Evolutionary conservation across 2,329 filamentous ascomycete species (phyloP).

Genomic region (Aspergillus sp.): DNA sequence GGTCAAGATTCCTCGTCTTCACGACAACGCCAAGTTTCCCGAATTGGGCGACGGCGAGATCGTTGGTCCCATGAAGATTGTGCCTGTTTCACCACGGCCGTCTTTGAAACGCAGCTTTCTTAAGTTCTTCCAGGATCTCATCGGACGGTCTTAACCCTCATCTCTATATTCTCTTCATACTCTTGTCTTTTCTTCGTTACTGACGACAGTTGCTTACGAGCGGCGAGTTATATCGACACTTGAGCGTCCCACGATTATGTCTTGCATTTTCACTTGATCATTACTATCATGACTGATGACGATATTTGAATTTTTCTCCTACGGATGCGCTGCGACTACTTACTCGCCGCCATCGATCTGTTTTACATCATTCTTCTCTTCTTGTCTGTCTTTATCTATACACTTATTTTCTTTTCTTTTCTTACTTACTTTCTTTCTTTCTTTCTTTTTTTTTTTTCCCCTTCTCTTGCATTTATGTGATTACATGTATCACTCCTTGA

Average conservation of each 20-base stretch:
- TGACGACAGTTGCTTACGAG: conserved; percentile 18
- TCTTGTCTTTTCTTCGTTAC: conserved; percentile 7
- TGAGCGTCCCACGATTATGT: no score
- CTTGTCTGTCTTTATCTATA: conserved; percentile 10
- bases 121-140: conserved; percentile 37
- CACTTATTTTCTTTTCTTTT: neutral
- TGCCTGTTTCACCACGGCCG: conserved; percentile 26
- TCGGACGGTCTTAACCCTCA: conserved; percentile 21
- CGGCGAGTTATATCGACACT: no score
- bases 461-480: no score
- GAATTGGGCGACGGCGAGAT: conserved; percentile 84
- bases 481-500: no score
- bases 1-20: conserved; percentile 37
- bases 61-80: conserved; percentile 75
- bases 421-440: neutral
- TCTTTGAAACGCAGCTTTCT: conserved; percentile 37
- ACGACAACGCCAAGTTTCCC: conserved; percentile 66
- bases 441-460: no score
- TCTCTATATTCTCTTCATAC: neutral
- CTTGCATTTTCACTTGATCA: conserved; percentile 4
- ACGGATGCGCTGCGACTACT: conserved; percentile 26
- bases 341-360: conserved; percentile 25
- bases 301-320: conserved; percentile 9
- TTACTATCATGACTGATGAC: conserved; percentile 20
- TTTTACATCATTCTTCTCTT: conserved; percentile 16